Base-by-base conservation (phyloP, 352 stramenopile genomes). In the Phytophthora foliorum region DNA sequence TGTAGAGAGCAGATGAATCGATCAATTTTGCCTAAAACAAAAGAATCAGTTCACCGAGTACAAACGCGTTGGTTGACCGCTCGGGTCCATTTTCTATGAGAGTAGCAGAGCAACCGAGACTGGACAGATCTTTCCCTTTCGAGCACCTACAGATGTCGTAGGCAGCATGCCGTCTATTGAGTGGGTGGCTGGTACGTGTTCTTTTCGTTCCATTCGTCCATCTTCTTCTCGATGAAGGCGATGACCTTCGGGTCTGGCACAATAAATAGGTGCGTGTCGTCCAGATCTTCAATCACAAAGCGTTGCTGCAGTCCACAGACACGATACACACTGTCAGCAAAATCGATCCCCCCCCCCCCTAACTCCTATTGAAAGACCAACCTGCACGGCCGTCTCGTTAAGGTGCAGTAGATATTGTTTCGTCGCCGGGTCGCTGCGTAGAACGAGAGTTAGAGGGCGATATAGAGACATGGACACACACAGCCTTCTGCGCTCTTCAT, bases 161-260 rank as follows among this genome's bases (percentile, higher is more conserved):
- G 9, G 2, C 8, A 51, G 13, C 16, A 22, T 32, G 13, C 11
- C 25, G 19, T 8, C 27, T 78, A 78, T 36, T 74, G 80, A 5
- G 88, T 94, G 16, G 88, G 86, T 25, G 82, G 79, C 63, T 95
- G 88, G 76, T 95, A 95, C 38, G 88, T 95, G 72, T 95, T 95
- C 64, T 86, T 90, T 59, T 95, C 86, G 67, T 95, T 95, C 88
- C 88, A 95, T 63, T 95, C 86, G 74, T 95, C 88, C 82, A 95
- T 93, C 78, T 94, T 95, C 73, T 92, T 91, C 62, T 95, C 83
- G 57, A 95, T 95, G 55, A 93, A 94, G 44, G 74, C 76, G 56
- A 95, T 89, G 48, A 95, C 78, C 58, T 91, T 91, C 17, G 81
- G 82, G 44, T 94, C 83, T 6, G 88, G 88, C 48, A 94, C 82